Base-by-base conservation (phyloP, 805 yeast species). In the Saccharomyces mikatae region DNA sequence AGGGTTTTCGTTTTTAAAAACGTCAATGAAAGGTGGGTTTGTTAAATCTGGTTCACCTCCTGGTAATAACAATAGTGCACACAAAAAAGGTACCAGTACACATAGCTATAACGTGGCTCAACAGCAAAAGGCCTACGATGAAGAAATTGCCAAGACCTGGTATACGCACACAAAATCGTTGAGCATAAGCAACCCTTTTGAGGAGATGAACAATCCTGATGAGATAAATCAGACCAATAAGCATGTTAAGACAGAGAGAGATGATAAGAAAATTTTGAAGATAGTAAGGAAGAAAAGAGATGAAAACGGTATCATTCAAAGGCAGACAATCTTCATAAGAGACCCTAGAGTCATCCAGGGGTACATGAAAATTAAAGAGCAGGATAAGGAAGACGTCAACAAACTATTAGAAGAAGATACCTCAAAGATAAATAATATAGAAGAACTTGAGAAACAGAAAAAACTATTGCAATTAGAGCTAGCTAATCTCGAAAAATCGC, bases 11-110 rank as follows among this genome's bases (percentile, higher is more conserved):
- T 87, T 92, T 60, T 76, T 91, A 62, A 80, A 91, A 60, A 87
- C 97, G 0, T 89, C 97, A 0, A 95, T 92, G 89, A 94, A 92
- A 70, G 96, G 96, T 64, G 96, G 96, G 1, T 92, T 92, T 70
- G 72, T 74, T 32, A 65, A 65, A 49, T 62, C 68, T n/a, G 64
- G 66, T 9, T 58, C 63, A 2, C 73, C 72, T 52, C 61, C 67
- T 29, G 47, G 49, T 29, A 41, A 32, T 4, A 41, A 41, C 10
- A 49, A 50, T 27, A 53, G 56, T 24, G 50, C 47, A n/a, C 58
- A 71, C 2, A 74, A 71, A 50, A 76, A 77, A 61, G 68, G 74
- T 54, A 75, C 77, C 5, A 79, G 80, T 31, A 83, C 86, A 0
- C 92, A 87, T 69, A 82, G 87, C 53, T 87, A 87, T 62, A 86